Percentiles rank a stretch among this genome's conserved stretches.
phyloP scores from a whole-genome alignment of 2,329 filamentous ascomycete species.

The Fusarium sp. region DNA sequence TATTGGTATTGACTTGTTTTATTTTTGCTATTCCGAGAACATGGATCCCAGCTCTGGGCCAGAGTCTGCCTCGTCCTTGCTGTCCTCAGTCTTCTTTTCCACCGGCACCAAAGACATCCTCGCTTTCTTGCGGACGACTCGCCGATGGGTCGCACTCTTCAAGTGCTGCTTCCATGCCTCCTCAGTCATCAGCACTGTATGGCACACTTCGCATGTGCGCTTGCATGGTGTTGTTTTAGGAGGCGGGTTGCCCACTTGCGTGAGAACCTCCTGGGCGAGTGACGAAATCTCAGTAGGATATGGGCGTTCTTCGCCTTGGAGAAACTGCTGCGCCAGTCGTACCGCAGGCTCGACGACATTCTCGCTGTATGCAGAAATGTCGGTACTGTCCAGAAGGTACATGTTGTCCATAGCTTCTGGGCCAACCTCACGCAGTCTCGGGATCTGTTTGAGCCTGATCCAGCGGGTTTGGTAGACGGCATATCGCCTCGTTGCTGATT shows the following conservation, averaged over 20 bases:
- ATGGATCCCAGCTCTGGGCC: constrained; percentile 46
- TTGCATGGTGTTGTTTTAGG: constrained; percentile 64
- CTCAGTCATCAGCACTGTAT: constrained; percentile 69
- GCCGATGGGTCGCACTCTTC: constrained; percentile 51
- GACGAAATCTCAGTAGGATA: constrained; percentile 60
- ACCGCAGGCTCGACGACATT: constrained; percentile 75
- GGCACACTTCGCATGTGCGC: constrained; percentile 78
- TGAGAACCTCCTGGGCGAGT: constrained; percentile 66
- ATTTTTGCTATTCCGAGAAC: constrained; percentile 36
- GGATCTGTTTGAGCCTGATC: constrained; percentile 85
- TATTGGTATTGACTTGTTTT: constrained; percentile 3
- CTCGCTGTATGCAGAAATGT: constrained; percentile 69
- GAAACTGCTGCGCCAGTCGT: constrained; percentile 70
- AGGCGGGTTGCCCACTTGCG: constrained; percentile 57
- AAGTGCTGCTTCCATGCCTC: constrained; percentile 57
- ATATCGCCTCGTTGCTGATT: constrained; percentile 87
- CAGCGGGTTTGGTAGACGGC: constrained; percentile 85
- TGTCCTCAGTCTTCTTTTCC: constrained; percentile 30
- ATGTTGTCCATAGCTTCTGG: constrained; percentile 66
- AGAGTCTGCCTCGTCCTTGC: constrained; percentile 33
- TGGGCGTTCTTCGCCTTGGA: constrained; percentile 66
- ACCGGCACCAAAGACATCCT: constrained; percentile 52
- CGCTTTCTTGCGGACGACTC: constrained; percentile 51
- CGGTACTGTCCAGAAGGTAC: constrained; percentile 84
- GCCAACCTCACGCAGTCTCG: constrained; percentile 68